A percentile compares a stretch with the other conserved stretches of the same genome.
Conservation (phyloP, 306 rosid species). For the Adenanthera pavonina region DNA sequence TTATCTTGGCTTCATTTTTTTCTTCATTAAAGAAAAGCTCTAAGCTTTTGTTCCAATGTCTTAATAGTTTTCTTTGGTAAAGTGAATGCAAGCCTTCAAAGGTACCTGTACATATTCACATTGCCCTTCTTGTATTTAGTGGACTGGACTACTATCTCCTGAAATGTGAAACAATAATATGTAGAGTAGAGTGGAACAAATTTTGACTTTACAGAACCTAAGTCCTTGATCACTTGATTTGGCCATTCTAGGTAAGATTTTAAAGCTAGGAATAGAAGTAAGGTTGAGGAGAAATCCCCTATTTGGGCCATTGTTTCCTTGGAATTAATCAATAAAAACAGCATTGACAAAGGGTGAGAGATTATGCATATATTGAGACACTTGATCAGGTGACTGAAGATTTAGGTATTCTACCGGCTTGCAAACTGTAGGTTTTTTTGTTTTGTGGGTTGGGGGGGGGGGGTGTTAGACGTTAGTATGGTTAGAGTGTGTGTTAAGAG, state of each 20-base stretch:
- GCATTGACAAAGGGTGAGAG: background rate
- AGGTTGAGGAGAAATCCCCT: background rate
- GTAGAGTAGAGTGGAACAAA: background rate
- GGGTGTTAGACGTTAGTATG: too few species aligned
- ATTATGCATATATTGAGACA: background rate
- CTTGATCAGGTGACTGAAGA: background rate
- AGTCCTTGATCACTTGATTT: background rate
- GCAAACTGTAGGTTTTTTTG: background rate
- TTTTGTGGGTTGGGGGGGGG: too few species aligned
- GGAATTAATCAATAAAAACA: background rate
- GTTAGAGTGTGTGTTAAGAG: too few species aligned
- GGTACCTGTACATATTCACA: background rate
- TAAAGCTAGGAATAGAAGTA: background rate
- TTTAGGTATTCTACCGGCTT: background rate
- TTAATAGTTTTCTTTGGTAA: background rate
- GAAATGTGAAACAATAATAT: background rate
- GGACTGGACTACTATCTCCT: background rate
- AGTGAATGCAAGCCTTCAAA: background rate
- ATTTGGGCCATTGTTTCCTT: background rate
- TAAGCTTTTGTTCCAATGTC: background rate
- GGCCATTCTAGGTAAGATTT: background rate
- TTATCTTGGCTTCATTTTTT: background rate
- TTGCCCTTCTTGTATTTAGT: background rate
- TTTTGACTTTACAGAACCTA: background rate
- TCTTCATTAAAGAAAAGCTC: background rate